Base-by-base conservation (phyloP, 257 asterid genomes). In the Hygrophila difformis region DNA sequence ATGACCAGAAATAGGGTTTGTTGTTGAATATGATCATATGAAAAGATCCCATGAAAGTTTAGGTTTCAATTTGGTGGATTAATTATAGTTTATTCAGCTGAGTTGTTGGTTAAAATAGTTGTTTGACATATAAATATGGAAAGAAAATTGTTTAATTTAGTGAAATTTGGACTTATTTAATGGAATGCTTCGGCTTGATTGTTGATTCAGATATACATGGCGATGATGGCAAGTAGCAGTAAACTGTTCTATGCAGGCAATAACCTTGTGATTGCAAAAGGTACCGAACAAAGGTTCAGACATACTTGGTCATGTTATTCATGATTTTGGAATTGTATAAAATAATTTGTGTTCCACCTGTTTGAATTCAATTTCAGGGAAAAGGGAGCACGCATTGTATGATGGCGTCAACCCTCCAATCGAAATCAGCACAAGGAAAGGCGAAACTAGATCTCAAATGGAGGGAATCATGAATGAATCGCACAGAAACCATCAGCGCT, bases 161-260 rank as follows among this genome's bases (percentile, higher is more conserved):
- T n/a, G n/a, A n/a, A n/a, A n/a, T n/a, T n/a, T n/a, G n/a, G n/a
- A n/a, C n/a, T n/a, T n/a, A n/a, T n/a, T n/a, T n/a, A n/a, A n/a
- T n/a, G n/a, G n/a, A n/a, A n/a, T n/a, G n/a, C n/a, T n/a, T n/a
- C n/a, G n/a, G n/a, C n/a, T n/a, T n/a, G n/a, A n/a, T n/a, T 19
- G 57, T 51, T 62, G 53, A 38, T 55, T 37, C 68, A 52, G 71
- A 16, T 56, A 62, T n/a, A 39, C 46, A 62, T 69, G 81, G 69
- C 64, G 38, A 24, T 73, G 22, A 56, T 62, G 51, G 50, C 72
- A 39, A 63, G 70, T 58, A 59, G 66, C 51, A 68, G 56, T 53
- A 60, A 66, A 18, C 40, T 65, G 26, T 51, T 55, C 37, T 28
- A 52, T 28, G 26, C 64, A 3, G 64, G 53, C 15, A 65, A 61